These are phyloP conservation scores for Sporothrix pseudoabietina DNA, from an alignment of 2,329 filamentous ascomycete genomes.

Conservation along the genomic window DNA sequence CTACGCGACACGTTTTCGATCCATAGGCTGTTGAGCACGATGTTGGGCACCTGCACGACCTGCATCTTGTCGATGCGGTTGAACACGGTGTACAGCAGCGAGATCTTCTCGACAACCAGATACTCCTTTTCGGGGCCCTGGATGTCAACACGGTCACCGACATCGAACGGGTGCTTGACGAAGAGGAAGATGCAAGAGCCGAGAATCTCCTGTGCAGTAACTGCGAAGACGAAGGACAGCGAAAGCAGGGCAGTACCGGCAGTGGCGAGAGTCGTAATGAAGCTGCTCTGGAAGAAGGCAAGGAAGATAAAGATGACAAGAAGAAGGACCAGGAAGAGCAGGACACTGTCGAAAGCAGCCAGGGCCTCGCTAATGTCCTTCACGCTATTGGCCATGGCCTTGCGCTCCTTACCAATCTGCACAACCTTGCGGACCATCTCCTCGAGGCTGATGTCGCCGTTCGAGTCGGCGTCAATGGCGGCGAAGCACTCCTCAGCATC, in stretches of 20 bases:
- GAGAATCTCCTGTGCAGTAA: slow-evolving; percentile 91
- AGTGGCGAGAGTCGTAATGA: slow-evolving; percentile 82
- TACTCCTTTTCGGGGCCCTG: slow-evolving; percentile 57
- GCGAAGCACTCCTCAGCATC: slow-evolving; percentile 86
- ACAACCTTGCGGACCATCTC: slow-evolving; percentile 90
- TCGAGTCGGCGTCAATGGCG: slow-evolving; percentile 80
- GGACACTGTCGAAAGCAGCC: slow-evolving; percentile 82
- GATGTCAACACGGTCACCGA: slow-evolving; percentile 91
- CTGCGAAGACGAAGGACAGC: slow-evolving; percentile 93
- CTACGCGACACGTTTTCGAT: slow-evolving; percentile 92
- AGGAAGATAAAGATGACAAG: slow-evolving; percentile 84
- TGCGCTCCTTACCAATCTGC: slow-evolving; percentile 81
- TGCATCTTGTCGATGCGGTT: slow-evolving; percentile 80
- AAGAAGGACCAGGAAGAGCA: slow-evolving; percentile 78
- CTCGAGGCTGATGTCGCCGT: slow-evolving; percentile 91
- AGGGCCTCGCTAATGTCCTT: slow-evolving; percentile 96
- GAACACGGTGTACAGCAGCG: slow-evolving; percentile 90
- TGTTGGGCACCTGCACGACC: slow-evolving; percentile 83
- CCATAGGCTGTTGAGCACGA: slow-evolving; percentile 87
- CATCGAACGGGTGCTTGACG: slow-evolving; percentile 96
- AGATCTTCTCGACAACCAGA: slow-evolving; percentile 90
- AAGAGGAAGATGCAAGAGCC: slow-evolving; percentile 98
- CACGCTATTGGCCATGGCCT: slow-evolving; percentile 89
- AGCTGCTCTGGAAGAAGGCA: slow-evolving; percentile 84
- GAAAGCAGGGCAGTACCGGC: slow-evolving; percentile 91